Percentiles rank a stretch among this genome's conserved stretches.
Evolutionary conservation across 2,329 filamentous ascomycete species (phyloP).

Genomic region (Alternaria alternata): DNA sequence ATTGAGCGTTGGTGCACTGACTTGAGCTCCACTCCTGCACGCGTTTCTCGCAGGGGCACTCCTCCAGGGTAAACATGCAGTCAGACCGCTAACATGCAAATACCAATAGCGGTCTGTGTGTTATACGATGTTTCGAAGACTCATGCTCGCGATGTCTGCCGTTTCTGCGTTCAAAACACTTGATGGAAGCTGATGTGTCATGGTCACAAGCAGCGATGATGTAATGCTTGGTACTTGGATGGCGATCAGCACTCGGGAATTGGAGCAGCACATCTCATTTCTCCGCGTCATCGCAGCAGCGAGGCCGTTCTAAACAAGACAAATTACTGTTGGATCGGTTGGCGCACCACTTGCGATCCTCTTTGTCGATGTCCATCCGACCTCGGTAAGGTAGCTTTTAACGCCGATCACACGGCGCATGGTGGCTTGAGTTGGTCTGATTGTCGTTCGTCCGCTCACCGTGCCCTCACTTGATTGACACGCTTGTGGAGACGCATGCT

Average conservation of each 20-base stretch:
- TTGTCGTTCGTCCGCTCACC: slow-evolving; percentile 30
- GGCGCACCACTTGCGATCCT: slow-evolving; percentile 29
- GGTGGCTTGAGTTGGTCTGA: slow-evolving; percentile 30
- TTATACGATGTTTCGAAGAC: slow-evolving; percentile 3
- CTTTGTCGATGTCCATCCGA: slow-evolving; percentile 37
- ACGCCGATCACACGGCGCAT: slow-evolving; percentile 39
- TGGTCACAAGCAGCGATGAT: slow-evolving; percentile 22
- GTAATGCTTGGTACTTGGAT: slow-evolving; percentile 29
- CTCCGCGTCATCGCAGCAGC: slow-evolving; percentile 28
- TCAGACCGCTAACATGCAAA: slow-evolving; percentile 9
- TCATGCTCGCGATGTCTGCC: neutral
- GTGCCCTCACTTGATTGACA: slow-evolving; percentile 32
- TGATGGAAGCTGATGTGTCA: slow-evolving; percentile 2
- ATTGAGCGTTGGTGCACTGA: slow-evolving; percentile 15
- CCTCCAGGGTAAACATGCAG: slow-evolving; percentile 13
- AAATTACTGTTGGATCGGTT: slow-evolving; percentile 20
- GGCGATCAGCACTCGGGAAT: slow-evolving; percentile 16
- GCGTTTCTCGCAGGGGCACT: slow-evolving; percentile 12
- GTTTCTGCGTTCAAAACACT: neutral
- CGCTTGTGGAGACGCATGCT: slow-evolving; percentile 32
- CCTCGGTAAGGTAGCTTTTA: slow-evolving; percentile 37
- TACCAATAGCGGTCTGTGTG: slow-evolving; percentile 6
- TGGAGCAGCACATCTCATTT: slow-evolving; percentile 15
- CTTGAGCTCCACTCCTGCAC: slow-evolving; percentile 12
- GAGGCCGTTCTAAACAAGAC: slow-evolving; percentile 26